These are phyloP conservation scores for Penicillium ochrochloron DNA, from an alignment of 495 filamentous ascomycete genomes.

Conservation along the genomic window DNA sequence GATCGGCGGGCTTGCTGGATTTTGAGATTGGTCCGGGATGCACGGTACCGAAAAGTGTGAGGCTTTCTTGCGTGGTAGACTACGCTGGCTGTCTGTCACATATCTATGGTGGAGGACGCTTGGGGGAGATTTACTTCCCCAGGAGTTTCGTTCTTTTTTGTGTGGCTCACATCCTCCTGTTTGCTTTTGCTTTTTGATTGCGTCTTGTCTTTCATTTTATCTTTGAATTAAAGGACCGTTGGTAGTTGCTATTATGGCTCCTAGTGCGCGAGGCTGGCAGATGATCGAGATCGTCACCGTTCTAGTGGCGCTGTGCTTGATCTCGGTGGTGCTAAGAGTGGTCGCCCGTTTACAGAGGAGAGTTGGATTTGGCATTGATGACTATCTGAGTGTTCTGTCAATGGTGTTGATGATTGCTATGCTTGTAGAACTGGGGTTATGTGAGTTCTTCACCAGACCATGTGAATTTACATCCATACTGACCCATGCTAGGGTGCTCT, in stretches of 20 bases:
- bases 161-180: conserved; percentile 13
- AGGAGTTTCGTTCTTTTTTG: conserved; percentile 23
- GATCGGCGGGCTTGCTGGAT: conserved; percentile 6
- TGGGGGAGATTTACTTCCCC: conserved; percentile 17
- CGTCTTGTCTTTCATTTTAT: not conserved
- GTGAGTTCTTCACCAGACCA: conserved; percentile 27
- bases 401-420: conserved; percentile 41
- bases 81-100: not conserved
- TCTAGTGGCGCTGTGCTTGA: conserved; percentile 41
- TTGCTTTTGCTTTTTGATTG: conserved; percentile 3
- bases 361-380: conserved; percentile 46
- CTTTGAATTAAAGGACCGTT: conserved; percentile 2
- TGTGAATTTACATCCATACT: conserved; percentile 4
- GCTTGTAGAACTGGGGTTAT: conserved; percentile 42
- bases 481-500: conserved; percentile 37
- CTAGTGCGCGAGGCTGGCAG: conserved; percentile 35
- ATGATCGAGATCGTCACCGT: conserved; percentile 46
- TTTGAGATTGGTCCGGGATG: conserved; percentile 5
- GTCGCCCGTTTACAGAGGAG: conserved; percentile 43
- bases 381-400: conserved; percentile 44
- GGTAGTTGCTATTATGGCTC: conserved; percentile 31
- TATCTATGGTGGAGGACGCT: conserved; percentile 22
- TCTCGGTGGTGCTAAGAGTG: conserved; percentile 44
- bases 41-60: not conserved
- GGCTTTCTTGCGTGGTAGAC: not conserved